Evolutionary conservation across 148 eudicot species (phyloP).

Genomic region (Amaranthus palmeri): DNA sequence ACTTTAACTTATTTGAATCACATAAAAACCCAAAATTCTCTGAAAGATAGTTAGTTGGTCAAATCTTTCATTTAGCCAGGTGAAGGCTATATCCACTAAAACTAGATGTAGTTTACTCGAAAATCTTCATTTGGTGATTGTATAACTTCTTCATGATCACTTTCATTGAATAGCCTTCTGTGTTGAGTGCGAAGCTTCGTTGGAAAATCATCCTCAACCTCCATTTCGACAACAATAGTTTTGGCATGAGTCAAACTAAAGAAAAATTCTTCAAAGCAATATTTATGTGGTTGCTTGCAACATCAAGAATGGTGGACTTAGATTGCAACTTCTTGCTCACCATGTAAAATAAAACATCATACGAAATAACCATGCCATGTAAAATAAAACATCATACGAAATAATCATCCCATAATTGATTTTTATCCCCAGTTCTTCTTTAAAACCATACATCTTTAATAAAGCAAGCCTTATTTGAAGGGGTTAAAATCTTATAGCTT

Average conservation of each 20-base stretch:
- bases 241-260: neutral
- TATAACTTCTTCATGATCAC: neutral
- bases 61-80: neutral
- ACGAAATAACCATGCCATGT: constrained; percentile 7
- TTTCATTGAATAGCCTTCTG: neutral
- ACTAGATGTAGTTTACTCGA: neutral
- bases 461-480: neutral
- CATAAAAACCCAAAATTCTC: neutral
- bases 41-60: neutral
- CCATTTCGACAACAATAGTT: neutral
- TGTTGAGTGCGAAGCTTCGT: neutral
- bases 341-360: neutral
- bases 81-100: neutral
- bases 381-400: no score
- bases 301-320: neutral
- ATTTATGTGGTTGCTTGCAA: neutral
- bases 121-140: neutral
- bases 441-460: neutral
- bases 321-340: no score
- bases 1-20: constrained; percentile 1
- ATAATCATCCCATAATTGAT: no score
- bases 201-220: neutral
- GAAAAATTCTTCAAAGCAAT: neutral
- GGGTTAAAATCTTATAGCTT: neutral
- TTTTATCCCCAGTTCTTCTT: neutral